Evolutionary conservation across 1,284 basidiomycete species (phyloP).

Genomic region (Mrakiaceae sp.): DNA sequence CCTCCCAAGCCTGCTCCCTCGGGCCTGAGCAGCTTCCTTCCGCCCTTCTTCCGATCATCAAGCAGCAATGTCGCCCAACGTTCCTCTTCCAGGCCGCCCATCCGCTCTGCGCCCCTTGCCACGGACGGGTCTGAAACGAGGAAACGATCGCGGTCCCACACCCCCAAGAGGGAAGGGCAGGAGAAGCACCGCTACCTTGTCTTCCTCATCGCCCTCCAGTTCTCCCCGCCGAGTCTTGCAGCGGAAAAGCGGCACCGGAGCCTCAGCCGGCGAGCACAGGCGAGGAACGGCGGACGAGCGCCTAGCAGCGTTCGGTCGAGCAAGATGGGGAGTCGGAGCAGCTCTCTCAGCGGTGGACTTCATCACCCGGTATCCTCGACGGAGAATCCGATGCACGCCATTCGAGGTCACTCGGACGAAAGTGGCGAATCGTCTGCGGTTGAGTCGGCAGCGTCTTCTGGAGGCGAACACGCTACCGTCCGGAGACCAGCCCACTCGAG

Average conservation of each 20-base stretch:
- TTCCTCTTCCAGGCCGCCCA: not conserved
- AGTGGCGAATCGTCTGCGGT: not conserved
- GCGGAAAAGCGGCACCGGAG: slow-evolving; percentile 5
- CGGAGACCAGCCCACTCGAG: not conserved
- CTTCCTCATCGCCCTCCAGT: slow-evolving; percentile 13
- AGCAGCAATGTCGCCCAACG: too few species aligned
- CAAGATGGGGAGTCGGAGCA: not conserved
- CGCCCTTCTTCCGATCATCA: slow-evolving; percentile 11
- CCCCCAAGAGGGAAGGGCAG: not conserved
- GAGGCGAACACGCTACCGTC: not conserved
- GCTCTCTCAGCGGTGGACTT: not conserved
- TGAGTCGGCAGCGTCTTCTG: not conserved
- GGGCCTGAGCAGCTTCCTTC: slow-evolving; percentile 5
- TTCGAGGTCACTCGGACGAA: not conserved
- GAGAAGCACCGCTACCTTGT: not conserved
- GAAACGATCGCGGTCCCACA: not conserved
- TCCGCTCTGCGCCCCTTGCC: not conserved
- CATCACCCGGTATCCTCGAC: not conserved
- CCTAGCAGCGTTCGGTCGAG: not conserved
- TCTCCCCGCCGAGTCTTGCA: slow-evolving; percentile 2
- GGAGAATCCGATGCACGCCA: not conserved
- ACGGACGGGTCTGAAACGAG: not conserved
- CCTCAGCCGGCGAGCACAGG: slow-evolving; percentile 4
- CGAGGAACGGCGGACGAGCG: not conserved
- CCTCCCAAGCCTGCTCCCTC: not conserved